Percentiles rank a stretch among this genome's conserved stretches.
Evolutionary conservation across 1,284 basidiomycete genomes (phyloP).

Genomic region (Apiotrichum sp.): DNA sequence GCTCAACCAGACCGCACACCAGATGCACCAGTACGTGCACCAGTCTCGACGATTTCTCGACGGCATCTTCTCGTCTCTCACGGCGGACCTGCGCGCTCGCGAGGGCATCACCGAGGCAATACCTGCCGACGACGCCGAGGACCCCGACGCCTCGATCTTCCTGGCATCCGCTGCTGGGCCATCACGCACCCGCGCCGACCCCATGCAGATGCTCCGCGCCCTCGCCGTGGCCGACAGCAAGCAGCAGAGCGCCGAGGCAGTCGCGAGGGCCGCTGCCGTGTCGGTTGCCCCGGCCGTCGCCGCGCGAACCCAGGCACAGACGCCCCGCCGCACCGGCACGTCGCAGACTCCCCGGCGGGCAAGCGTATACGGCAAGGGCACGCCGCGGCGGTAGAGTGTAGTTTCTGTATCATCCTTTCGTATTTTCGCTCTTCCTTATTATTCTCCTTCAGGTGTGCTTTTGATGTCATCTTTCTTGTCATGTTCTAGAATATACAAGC

Average conservation of each 20-base stretch:
- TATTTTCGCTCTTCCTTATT: constrained; percentile 6
- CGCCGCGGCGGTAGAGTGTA: not conserved
- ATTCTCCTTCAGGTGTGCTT: constrained; percentile 6
- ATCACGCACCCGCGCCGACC: constrained; percentile 21
- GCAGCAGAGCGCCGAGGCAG: constrained; percentile 24
- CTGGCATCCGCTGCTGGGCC: constrained; percentile 18
- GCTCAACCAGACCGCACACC: constrained; percentile 39
- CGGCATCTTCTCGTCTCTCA: constrained; percentile 43
- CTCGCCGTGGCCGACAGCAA: constrained; percentile 37
- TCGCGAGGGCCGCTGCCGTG: constrained; percentile 31
- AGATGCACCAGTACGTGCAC: constrained; percentile 39
- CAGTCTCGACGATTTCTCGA: constrained; percentile 44
- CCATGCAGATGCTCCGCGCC: constrained; percentile 39
- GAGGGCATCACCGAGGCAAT: constrained; percentile 20
- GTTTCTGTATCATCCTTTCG: constrained; percentile 3
- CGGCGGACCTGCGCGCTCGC: constrained; percentile 36
- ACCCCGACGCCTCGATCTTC: constrained; percentile 25
- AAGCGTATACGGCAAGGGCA: constrained; percentile 10
- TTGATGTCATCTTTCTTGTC: not conserved
- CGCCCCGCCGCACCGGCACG: constrained; percentile 5
- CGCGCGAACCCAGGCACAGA: constrained; percentile 1
- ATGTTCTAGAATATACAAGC: not conserved
- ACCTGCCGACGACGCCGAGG: constrained; percentile 21
- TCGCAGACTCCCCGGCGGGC: constrained; percentile 3
- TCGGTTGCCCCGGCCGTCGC: constrained; percentile 3